phyloP scores from a whole-genome alignment of 345 rosid genomes.

The Kandelia obovata region DNA sequence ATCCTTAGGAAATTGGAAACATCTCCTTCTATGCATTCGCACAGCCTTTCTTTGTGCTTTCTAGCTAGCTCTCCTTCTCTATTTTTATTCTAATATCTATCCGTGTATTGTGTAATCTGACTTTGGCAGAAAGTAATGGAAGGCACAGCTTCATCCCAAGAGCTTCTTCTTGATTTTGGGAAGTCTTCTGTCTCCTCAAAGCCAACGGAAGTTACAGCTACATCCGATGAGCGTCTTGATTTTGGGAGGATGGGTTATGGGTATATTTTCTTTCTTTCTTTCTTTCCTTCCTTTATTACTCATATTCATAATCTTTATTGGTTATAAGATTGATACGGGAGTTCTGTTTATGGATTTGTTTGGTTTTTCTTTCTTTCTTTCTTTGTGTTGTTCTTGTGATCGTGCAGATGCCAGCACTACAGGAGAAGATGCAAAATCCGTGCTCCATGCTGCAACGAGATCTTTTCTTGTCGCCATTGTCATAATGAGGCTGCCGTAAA shows the following conservation, averaged over 20 bases:
- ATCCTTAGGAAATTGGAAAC: constrained; percentile 8
- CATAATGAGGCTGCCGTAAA: constrained; percentile 80
- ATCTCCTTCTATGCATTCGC: not conserved
- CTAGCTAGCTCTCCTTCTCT: not conserved
- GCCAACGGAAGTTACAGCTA: constrained; percentile 51
- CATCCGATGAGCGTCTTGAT: constrained; percentile 63
- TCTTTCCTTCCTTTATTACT: not conserved
- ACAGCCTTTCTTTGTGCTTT: not conserved
- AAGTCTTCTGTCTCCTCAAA: constrained; percentile 27
- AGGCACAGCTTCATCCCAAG: constrained; percentile 38
- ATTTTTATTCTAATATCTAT: too few relatives aligned
- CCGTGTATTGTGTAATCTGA: not conserved
- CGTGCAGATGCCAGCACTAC: constrained; percentile 80
- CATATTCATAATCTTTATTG: not conserved
- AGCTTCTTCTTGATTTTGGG: constrained; percentile 73
- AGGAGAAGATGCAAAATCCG: constrained; percentile 89
- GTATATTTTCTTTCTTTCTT: constrained; percentile 28
- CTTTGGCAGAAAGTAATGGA: constrained; percentile 46
- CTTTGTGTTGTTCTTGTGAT: not conserved
- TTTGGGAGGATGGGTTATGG: constrained; percentile 96
- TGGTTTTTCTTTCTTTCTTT: not conserved
- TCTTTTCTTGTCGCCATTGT: constrained; percentile 88
- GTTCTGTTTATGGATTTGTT: not conserved
- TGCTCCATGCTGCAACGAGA: constrained; percentile 94
- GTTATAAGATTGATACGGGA: too few relatives aligned